phyloP scores from a whole-genome alignment of 78 protist species.

The Dictyostelium brefeldianum region DNA sequence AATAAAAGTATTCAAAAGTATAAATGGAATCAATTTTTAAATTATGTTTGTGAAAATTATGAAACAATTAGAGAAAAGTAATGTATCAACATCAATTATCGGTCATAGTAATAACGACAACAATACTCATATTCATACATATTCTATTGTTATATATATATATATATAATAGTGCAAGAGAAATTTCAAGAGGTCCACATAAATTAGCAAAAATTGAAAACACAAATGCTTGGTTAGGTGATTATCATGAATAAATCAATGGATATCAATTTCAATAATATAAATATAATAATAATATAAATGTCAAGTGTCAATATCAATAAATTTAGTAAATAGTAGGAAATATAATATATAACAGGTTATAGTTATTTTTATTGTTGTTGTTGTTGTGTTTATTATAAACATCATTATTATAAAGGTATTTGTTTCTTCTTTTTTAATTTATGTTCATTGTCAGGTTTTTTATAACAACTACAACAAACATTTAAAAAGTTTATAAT shows the following conservation, averaged over 20 bases:
- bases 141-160: no score
- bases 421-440: neutral
- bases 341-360: no score
- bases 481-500: constrained; percentile 37
- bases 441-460: neutral
- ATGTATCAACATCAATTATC: neutral
- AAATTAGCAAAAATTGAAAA: constrained; percentile 27
- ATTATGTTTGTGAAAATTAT: constrained; percentile 9
- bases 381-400: no score
- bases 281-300: no score
- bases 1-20: neutral
- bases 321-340: no score
- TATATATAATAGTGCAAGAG: constrained; percentile 20
- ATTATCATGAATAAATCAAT: neutral
- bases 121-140: neutral
- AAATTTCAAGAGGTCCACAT: constrained; percentile 9
- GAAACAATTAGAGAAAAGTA: constrained; percentile 25
- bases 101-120: neutral
- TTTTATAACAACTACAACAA: constrained; percentile 44
- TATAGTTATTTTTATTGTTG: no score
- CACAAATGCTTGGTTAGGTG: constrained; percentile 20
- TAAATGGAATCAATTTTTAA: constrained; percentile 3
- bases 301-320: no score
- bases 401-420: neutral
- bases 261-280: no score